Base-by-base conservation (phyloP, 2,329 filamentous ascomycete species). In the Diaporthe aspalathi region DNA sequence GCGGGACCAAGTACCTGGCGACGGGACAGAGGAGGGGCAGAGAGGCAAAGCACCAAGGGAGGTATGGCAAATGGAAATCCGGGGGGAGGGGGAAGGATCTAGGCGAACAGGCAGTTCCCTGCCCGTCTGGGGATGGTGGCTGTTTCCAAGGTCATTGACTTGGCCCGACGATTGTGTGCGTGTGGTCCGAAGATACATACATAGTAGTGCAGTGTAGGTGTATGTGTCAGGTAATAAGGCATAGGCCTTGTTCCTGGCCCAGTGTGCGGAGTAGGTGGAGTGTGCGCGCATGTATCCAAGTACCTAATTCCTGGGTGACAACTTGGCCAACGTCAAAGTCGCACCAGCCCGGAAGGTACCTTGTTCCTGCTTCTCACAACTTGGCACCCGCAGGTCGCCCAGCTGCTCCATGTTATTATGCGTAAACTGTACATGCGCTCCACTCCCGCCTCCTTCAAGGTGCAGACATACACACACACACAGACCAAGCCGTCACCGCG, bases 141-240 rank as follows among this genome's bases (percentile, higher is more conserved):
- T 65, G 29, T 65, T 20, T 65, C 60, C 60, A 50, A 50, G 60
- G n/a, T 50, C 50, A 45, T 65, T 65, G 60, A 65, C 60, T 24
- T 65, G 43, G 22, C 27, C 60, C 60, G 60, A 65, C 60, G 38
- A 27, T 65, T 65, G 43, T 65, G 49, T 65, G n/a, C n/a, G n/a
- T n/a, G n/a, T n/a, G n/a, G n/a, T n/a, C n/a, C n/a, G n/a, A n/a
- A n/a, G n/a, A n/a, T n/a, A n/a, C n/a, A n/a, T n/a, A n/a, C n/a
- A n/a, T n/a, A n/a, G n/a, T n/a, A n/a, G n/a, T n/a, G n/a, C n/a
- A n/a, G n/a, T n/a, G n/a, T n/a, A n/a, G n/a, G n/a, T 35, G 32
- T 35, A 9, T 35, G 32, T 35, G 32, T 35, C 5, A 35, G 32
- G 32, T 5, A 35, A n/a, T n/a, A n/a, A n/a, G n/a, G n/a, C n/a